Evolutionary conservation across 441 rosid species (phyloP), one percentile per base, ranked within the genome.

Genomic region (Gossypium aridum): DNA sequence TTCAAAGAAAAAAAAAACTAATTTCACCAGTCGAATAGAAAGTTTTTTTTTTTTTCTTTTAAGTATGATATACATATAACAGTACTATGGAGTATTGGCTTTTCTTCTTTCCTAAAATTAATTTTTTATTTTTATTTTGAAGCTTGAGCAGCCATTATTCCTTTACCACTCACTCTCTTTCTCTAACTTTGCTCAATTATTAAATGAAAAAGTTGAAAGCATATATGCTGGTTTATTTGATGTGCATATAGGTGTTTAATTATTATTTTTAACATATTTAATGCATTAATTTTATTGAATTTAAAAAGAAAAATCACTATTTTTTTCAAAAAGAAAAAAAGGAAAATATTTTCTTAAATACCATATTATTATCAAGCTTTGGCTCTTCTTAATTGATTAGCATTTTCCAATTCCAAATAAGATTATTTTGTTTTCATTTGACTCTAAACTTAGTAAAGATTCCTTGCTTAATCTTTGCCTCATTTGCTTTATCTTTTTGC

Each of bases 391-490:
- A 5, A 49, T 49, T 12, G 2, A 4, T 13, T 49, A 13, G n/a
- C n/a, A 49, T 13, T 49, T 49, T 49, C n/a, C 54, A 49, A 3
- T 8, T 20, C 14, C 26, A 56, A 20, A 9, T 56, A 20, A 8
- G 13, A 57, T 10, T 10, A 12, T 23, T 22, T 22, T 25, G 37
- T 13, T 60, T 60, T 60, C 34, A 60, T 26, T 14, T 7, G 22
- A 63, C 17, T 63, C 22, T 31, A 31, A 62, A 62, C 13, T 31
- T 2, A 2, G 12, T n/a, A 31, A 63, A 63, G 67, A 63, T 63
- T 63, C 67, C 67, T 63, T 63, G 67, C 67, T 31, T 63, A 63
- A 31, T 63, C 31, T 63, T 12, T 63, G 47, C 67, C 47, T 31
- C 23, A 7, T 39, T n/a, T 63, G 67, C 49, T 63, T 63, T 63